phyloP scores from a whole-genome alignment of 768 basidiomycete species.

The Termitomyces sp. region DNA sequence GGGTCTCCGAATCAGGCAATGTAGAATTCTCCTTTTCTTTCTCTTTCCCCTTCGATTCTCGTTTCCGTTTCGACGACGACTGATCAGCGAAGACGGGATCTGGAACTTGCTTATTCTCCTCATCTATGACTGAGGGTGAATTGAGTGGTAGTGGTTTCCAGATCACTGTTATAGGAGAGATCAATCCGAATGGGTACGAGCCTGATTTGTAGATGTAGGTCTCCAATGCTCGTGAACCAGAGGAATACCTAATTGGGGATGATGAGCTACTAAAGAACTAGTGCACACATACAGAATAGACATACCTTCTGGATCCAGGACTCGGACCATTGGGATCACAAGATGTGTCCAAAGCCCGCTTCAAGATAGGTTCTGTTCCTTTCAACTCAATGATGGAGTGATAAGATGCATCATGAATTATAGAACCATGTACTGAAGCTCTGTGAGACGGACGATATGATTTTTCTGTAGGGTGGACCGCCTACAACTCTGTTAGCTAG shows the following conservation, averaged over 20 bases:
- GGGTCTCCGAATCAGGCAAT: conserved; percentile 12
- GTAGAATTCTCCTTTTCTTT: conserved; percentile 26
- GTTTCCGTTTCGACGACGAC: conserved; percentile 13
- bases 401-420: conserved; percentile 91
- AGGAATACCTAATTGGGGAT: conserved; percentile 45
- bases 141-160: conserved; percentile 53
- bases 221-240: conserved; percentile 64
- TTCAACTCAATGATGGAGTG: conserved; percentile 70
- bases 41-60: conserved; percentile 32
- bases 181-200: conserved; percentile 64
- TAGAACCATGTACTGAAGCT: conserved; percentile 79
- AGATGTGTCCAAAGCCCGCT: conserved; percentile 46
- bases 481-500: conserved; percentile 37
- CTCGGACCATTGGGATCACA: conserved; percentile 64
- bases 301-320: conserved; percentile 61
- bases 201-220: conserved; percentile 63
- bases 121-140: conserved; percentile 6
- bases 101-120: not conserved
- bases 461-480: conserved; percentile 87
- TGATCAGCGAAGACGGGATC: conserved; percentile 8
- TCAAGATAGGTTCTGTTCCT: conserved; percentile 57
- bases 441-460: conserved; percentile 89
- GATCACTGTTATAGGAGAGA: conserved; percentile 69
- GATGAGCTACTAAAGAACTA: not conserved
- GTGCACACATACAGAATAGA: not conserved